phyloP scores from a whole-genome alignment of 352 stramenopile species.

The Globisporangium lucens region DNA sequence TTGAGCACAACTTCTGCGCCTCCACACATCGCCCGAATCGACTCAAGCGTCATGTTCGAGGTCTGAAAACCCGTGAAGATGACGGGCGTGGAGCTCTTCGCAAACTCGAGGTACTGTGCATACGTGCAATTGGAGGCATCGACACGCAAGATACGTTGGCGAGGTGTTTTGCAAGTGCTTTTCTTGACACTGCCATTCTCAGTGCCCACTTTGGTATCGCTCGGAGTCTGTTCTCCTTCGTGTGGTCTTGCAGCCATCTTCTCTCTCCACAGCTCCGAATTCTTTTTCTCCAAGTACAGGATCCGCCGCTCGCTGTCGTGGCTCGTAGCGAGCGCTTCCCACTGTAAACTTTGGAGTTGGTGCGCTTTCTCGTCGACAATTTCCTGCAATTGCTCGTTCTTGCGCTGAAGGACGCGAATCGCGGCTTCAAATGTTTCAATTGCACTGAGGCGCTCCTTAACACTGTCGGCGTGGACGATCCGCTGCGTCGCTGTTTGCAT shows the following conservation, averaged over 20 bases:
- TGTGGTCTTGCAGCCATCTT: not conserved
- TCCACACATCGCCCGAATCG: not conserved
- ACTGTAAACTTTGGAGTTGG: not conserved
- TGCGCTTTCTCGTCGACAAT: not conserved
- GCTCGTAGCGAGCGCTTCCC: not conserved
- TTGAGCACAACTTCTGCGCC: not conserved
- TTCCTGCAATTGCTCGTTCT: not conserved
- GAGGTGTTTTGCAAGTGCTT: not conserved
- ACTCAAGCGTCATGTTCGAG: not conserved
- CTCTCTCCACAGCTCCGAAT: not conserved
- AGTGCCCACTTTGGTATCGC: not conserved
- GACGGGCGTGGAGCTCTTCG: not conserved
- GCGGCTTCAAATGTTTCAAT: not conserved
- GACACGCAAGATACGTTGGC: not conserved
- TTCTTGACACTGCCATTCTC: not conserved
- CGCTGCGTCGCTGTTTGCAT: not conserved
- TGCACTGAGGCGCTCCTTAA: not conserved
- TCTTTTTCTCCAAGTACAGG: not conserved
- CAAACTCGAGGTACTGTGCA: not conserved
- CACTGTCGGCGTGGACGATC: not conserved
- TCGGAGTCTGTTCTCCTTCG: not conserved
- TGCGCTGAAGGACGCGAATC: not conserved
- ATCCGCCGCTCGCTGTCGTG: conserved; percentile 4
- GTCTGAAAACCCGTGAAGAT: not conserved
- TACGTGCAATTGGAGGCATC: not conserved